Evolutionary conservation across 2,329 filamentous ascomycete species (phyloP).

Genomic region (Reticulascus tulasneorum): DNA sequence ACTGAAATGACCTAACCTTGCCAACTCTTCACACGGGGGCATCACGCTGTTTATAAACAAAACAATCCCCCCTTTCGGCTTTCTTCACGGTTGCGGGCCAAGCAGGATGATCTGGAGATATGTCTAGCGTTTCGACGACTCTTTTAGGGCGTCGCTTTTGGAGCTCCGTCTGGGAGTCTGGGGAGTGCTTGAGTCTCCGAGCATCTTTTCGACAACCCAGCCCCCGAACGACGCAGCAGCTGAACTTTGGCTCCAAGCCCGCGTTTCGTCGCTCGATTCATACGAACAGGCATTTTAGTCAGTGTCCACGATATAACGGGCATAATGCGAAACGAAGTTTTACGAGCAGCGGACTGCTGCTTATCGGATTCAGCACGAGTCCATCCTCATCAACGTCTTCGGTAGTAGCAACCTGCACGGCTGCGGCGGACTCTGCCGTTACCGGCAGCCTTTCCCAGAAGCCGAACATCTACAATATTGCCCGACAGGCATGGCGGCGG

Average conservation of each 20-base stretch:
- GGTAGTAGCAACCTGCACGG: conserved; percentile 34
- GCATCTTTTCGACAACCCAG: no score
- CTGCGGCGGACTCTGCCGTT: conserved; percentile 32
- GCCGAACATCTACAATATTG: conserved; percentile 28
- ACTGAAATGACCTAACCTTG: conserved; percentile 1
- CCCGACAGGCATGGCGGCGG: conserved; percentile 32
- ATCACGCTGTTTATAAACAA: no score
- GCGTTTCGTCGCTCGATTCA: conserved; percentile 8
- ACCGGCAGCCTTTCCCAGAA: conserved; percentile 21
- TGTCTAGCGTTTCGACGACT: conserved; percentile 31
- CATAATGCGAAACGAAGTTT: conserved; percentile 45
- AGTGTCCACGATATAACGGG: conserved; percentile 6
- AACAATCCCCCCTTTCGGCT: no score
- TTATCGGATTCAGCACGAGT: conserved; percentile 40
- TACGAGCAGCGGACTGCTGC: conserved; percentile 50
- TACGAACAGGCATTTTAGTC: conserved; percentile 5
- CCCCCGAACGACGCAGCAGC: no score
- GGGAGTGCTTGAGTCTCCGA: conserved; percentile 12
- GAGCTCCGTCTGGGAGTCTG: conserved; percentile 19
- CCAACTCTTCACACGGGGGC: no score
- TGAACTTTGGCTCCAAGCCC: no score
- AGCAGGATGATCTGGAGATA: conserved; percentile 32
- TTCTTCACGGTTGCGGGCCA: no score
- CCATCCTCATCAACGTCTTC: conserved; percentile 32
- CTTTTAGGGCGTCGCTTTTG: conserved; percentile 30